Conservation (phyloP, 2,329 filamentous ascomycete genomes). For the Penicillium freii region DNA sequence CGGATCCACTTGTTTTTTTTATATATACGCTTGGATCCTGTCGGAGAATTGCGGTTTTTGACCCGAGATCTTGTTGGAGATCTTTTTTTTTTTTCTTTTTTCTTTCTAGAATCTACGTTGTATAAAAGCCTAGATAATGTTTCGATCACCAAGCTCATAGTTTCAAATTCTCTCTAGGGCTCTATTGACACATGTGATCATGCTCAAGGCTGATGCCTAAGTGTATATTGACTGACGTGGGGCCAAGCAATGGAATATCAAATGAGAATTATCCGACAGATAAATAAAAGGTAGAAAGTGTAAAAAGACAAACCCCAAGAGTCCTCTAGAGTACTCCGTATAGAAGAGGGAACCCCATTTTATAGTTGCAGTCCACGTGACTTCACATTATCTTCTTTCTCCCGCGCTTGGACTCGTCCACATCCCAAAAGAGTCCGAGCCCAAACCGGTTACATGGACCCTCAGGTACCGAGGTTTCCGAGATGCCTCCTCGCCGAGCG, state of each 20-base stretch:
- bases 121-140: background rate
- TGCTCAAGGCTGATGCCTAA: background rate
- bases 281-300: background rate
- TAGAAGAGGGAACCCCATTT: background rate
- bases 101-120: background rate
- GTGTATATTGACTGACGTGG: background rate
- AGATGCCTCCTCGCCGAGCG: conserved; percentile 40
- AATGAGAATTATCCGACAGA: background rate
- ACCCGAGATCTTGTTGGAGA: background rate
- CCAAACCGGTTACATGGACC: conserved; percentile 8
- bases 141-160: no score
- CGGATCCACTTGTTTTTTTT: conserved; percentile 12
- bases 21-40: conserved; percentile 2
- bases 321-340: background rate
- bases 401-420: conserved; percentile 5
- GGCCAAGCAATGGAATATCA: background rate
- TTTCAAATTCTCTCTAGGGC: background rate
- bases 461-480: background rate
- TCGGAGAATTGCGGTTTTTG: conserved; percentile 2
- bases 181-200: background rate
- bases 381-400: background rate
- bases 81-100: background rate
- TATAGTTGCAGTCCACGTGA: conserved; percentile 9
- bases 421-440: background rate
- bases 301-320: background rate